Evolutionary conservation across 2,329 filamentous ascomycete genomes (phyloP).

Genomic region (Epichloe coenophiala): DNA sequence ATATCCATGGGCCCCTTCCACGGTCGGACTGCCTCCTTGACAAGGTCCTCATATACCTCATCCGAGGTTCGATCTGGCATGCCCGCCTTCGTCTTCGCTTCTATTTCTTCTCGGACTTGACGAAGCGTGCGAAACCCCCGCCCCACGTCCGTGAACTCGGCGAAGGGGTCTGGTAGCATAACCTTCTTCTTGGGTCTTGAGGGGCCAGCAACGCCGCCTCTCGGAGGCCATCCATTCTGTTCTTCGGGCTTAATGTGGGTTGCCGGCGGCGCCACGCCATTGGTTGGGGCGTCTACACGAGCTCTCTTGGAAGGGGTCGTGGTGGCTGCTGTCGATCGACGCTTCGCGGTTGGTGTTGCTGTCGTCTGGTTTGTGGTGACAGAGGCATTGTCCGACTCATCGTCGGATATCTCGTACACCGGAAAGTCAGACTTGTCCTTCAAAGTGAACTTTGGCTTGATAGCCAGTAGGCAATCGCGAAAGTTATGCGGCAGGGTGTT

Average conservation of each 20-base stretch:
- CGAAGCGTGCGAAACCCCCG: slow-evolving; percentile 31
- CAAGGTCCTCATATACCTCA: slow-evolving; percentile 46
- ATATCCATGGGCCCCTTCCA: slow-evolving; percentile 42
- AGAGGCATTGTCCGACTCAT: slow-evolving; percentile 23
- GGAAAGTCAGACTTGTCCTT: slow-evolving; percentile 22
- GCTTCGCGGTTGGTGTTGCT: slow-evolving; percentile 17
- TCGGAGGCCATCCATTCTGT: slow-evolving; percentile 10
- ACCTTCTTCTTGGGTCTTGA: slow-evolving; percentile 6
- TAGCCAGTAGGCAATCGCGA: slow-evolving; percentile 27
- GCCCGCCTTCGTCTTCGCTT: slow-evolving; percentile 39
- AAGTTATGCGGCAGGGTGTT: slow-evolving; percentile 38
- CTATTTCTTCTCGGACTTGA: slow-evolving; percentile 41
- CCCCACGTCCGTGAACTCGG: slow-evolving; percentile 24
- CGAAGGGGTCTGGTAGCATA: slow-evolving; percentile 23
- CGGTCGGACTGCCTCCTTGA: slow-evolving; percentile 39
- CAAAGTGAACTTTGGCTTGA: slow-evolving; percentile 34
- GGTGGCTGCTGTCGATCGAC: slow-evolving; percentile 13
- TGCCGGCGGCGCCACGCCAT: slow-evolving; percentile 1
- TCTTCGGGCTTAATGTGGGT: slow-evolving; percentile 26
- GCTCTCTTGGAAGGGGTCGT: slow-evolving; percentile 23
- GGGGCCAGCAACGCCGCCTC: neutral
- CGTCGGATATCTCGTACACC: slow-evolving; percentile 25
- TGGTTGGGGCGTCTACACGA: slow-evolving; percentile 10
- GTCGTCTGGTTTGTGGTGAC: slow-evolving; percentile 8
- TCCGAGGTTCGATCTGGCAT: slow-evolving; percentile 45